Evolutionary conservation across 169 alveolate genomes (phyloP).

Genomic region (Eimeria sp.): DNA sequence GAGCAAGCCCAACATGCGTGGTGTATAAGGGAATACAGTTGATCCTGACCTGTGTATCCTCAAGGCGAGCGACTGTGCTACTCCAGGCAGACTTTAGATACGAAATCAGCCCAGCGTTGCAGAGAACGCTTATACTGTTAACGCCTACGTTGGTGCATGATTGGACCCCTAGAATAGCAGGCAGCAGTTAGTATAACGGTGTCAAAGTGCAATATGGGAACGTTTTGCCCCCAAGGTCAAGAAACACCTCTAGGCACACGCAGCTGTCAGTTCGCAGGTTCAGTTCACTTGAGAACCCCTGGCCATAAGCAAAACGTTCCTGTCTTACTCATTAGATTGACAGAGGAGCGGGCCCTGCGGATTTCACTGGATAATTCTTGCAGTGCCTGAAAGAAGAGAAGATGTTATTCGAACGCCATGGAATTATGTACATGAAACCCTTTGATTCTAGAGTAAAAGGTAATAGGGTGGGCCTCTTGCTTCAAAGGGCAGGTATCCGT

Average conservation of each 20-base stretch:
- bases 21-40: not conserved
- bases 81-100: constrained; percentile 9
- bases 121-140: not conserved
- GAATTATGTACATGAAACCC: not conserved
- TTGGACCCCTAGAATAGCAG: constrained; percentile 18
- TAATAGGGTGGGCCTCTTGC: not conserved
- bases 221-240: not conserved
- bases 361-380: not conserved
- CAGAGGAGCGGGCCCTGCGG: constrained; percentile 29
- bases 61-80: not conserved
- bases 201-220: not conserved
- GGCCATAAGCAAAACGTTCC: not conserved
- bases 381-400: not conserved
- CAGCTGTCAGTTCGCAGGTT: not conserved
- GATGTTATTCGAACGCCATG: not conserved
- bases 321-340: constrained; percentile 20
- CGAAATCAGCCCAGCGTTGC: constrained; percentile 33
- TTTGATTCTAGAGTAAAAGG: not conserved
- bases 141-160: not conserved
- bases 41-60: constrained; percentile 28
- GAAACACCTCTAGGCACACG: not conserved
- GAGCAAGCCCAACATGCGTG: not conserved
- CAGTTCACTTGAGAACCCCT: not conserved
- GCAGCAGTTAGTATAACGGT: not conserved
- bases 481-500: not conserved